Conservation (phyloP, 169 alveolate species). For the Eimeria acervulina region DNA sequence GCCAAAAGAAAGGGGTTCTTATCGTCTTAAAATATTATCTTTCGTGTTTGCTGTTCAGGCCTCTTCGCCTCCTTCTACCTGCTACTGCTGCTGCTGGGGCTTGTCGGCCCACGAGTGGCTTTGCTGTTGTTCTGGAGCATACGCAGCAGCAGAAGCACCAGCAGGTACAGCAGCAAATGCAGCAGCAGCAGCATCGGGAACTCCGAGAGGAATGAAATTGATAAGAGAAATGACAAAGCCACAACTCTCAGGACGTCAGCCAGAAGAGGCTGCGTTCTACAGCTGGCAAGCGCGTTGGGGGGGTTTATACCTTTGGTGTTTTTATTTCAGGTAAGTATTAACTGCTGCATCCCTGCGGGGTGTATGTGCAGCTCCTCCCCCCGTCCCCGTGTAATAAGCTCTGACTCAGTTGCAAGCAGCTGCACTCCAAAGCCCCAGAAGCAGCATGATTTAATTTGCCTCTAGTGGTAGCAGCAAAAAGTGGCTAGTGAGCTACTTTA, state of each 20-base stretch:
- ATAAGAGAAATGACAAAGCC: no score
- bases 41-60: not conserved
- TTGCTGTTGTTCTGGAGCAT: constrained; percentile 48
- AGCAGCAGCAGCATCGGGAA: not conserved
- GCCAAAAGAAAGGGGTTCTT: not conserved
- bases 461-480: not conserved
- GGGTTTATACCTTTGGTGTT: not conserved
- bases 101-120: constrained; percentile 27
- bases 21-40: no score
- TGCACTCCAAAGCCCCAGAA: not conserved
- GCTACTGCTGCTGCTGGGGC: constrained; percentile 55
- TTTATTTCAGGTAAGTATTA: not conserved
- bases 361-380: not conserved
- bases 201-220: not conserved
- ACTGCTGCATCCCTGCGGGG: not conserved
- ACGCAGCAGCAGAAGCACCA: not conserved
- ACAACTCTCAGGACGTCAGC: not conserved
- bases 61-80: constrained; percentile 35
- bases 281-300: not conserved
- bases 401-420: no score
- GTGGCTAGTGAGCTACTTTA: not conserved
- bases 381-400: not conserved
- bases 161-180: not conserved
- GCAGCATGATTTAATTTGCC: not conserved
- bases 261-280: not conserved